Conservation (phyloP, 179 eudicot genomes). For the Vitellaria paradoxa region DNA sequence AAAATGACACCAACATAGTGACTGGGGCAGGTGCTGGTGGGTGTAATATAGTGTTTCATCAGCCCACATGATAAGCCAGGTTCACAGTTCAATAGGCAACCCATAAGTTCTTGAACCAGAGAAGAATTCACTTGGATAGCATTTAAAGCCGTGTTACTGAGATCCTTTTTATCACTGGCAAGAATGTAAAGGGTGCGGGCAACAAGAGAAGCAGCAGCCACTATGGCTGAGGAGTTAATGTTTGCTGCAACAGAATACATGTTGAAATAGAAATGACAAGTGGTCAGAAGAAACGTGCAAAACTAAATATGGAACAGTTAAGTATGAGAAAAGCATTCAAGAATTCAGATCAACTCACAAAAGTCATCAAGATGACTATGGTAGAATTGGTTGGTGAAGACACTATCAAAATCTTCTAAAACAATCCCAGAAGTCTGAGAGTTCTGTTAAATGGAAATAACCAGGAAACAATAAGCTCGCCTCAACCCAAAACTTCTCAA, state of each 20-base stretch:
- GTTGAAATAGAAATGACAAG: constrained; percentile 13
- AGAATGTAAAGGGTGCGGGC: constrained; percentile 85
- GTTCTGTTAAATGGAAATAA: constrained; percentile 45
- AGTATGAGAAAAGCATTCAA: constrained; percentile 1
- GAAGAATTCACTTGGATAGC: constrained; percentile 58
- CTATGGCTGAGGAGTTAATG: constrained; percentile 74
- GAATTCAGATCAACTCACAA: constrained; percentile 47
- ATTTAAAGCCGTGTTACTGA: constrained; percentile 33
- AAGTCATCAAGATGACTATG: constrained; percentile 89
- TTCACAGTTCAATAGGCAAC: constrained; percentile 76
- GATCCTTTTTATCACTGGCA: constrained; percentile 49
- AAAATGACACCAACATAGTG: constrained; percentile 86
- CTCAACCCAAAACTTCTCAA: neutral
- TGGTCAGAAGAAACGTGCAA: neutral
- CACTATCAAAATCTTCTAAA: constrained; percentile 78
- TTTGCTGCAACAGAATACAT: constrained; percentile 55
- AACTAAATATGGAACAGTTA: neutral
- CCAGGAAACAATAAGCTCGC: constrained; percentile 2
- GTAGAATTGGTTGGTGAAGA: constrained; percentile 68
- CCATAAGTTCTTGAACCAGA: constrained; percentile 79
- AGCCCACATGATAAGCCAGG: constrained; percentile 91
- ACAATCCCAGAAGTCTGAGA: constrained; percentile 71
- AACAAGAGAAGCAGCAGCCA: constrained; percentile 88
- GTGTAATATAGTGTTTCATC: constrained; percentile 65
- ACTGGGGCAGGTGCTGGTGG: constrained; percentile 72